A percentile compares a stretch with the other conserved stretches of the same genome.
Evolutionary conservation across 345 rosid species (phyloP).

Genomic region (Stellera chamaejasme): DNA sequence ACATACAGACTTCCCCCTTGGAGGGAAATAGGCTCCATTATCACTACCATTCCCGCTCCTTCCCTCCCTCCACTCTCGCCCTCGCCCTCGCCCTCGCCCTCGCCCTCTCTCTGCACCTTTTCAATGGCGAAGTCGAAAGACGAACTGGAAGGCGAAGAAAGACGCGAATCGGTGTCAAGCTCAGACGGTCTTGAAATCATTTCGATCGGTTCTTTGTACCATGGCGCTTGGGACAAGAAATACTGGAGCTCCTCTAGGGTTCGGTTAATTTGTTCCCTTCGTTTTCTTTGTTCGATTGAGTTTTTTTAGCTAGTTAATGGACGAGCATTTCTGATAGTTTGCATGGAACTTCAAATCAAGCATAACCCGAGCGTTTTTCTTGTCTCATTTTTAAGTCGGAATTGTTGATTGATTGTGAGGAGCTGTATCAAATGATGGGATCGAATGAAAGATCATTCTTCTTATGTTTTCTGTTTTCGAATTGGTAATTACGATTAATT

Average conservation of each 20-base stretch:
- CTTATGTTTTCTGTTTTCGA: too few species aligned
- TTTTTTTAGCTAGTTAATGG: neutral
- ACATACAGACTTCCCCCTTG: too few species aligned
- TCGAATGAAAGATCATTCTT: too few species aligned
- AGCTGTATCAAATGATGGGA: too few species aligned
- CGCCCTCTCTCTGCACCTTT: neutral
- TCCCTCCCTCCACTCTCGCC: constrained; percentile 12
- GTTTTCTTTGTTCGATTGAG: neutral
- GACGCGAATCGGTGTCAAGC: constrained; percentile 24
- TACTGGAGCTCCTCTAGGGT: constrained; percentile 98
- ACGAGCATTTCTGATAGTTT: neutral
- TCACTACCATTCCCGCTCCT: neutral
- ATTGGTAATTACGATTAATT: too few species aligned
- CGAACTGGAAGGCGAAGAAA: constrained; percentile 17
- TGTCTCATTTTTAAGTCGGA: too few species aligned
- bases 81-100: neutral
- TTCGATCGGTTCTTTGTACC: constrained; percentile 66
- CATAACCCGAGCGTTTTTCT: neutral
- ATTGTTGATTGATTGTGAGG: too few species aligned
- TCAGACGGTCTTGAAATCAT: constrained; percentile 63
- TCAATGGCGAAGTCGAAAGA: constrained; percentile 36
- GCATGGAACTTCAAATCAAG: neutral
- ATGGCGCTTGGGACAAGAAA: constrained; percentile 80
- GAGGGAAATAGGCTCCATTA: too few species aligned
- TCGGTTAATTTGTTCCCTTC: constrained; percentile 18